Evolutionary conservation across 2,329 filamentous ascomycete genomes (phyloP).

Genomic region (Beauveria australis): DNA sequence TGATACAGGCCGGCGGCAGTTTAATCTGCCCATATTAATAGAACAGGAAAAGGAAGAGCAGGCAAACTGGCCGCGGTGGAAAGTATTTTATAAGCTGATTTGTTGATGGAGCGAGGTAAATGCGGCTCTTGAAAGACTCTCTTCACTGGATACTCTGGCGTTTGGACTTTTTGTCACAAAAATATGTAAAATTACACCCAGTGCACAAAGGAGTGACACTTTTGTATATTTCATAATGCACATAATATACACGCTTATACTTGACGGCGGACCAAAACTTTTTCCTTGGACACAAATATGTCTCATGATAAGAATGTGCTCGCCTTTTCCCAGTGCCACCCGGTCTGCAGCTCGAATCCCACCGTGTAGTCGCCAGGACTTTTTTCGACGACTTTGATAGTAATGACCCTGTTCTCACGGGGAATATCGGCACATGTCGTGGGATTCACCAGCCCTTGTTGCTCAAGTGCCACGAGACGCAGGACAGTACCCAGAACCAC

Average conservation of each 20-base stretch:
- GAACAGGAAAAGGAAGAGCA: conserved; percentile 66
- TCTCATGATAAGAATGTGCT: background rate
- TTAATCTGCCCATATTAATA: conserved; percentile 65
- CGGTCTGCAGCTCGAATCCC: background rate
- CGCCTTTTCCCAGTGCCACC: conserved; percentile 8
- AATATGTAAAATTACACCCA: background rate
- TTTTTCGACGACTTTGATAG: background rate
- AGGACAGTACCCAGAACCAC: background rate
- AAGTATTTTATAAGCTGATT: conserved; percentile 58
- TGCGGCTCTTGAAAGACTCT: too few species aligned
- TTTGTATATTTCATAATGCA: background rate
- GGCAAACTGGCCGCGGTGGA: conserved; percentile 60
- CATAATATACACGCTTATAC: background rate
- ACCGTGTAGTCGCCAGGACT: conserved; percentile 3
- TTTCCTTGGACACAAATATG: background rate
- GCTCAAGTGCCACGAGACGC: conserved; percentile 3
- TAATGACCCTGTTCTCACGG: conserved; percentile 1
- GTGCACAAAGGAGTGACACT: background rate
- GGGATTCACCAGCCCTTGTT: background rate
- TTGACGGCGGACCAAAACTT: background rate
- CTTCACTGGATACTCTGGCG: background rate
- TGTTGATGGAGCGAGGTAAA: conserved; percentile 35
- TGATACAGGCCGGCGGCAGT: conserved; percentile 66
- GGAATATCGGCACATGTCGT: conserved; percentile 8
- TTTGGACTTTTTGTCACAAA: background rate